phyloP scores from a whole-genome alignment of 2,329 filamentous ascomycete genomes.

The Nigrospora sphaerica region DNA sequence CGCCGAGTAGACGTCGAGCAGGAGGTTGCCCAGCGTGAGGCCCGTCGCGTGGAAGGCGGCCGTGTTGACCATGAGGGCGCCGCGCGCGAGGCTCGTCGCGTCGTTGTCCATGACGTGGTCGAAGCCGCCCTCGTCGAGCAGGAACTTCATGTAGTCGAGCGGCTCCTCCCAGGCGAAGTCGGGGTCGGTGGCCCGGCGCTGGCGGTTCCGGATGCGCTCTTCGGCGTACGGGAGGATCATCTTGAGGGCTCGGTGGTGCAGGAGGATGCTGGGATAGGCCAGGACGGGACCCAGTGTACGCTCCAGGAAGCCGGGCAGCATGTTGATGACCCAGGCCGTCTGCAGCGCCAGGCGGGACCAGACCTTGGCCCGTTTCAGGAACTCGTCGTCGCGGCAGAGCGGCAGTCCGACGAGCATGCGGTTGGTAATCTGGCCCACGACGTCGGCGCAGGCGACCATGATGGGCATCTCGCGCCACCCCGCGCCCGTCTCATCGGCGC shows the following conservation, averaged over 20 bases:
- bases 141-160: not conserved
- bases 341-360: not conserved
- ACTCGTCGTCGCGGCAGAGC: not conserved
- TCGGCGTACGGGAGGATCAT: not conserved
- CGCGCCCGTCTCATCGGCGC: not conserved
- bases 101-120: not conserved
- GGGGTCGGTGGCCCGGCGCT: not conserved
- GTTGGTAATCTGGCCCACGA: not conserved
- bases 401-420: not conserved
- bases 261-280: not conserved
- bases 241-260: not conserved
- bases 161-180: not conserved
- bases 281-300: not conserved
- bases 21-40: not conserved
- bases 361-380: not conserved
- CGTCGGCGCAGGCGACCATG: not conserved
- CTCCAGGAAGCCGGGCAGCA: not conserved
- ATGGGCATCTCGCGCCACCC: not conserved
- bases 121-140: not conserved
- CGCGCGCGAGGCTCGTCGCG: not conserved
- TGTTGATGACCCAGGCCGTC: not conserved
- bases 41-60: not conserved
- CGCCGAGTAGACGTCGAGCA: not conserved
- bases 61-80: not conserved
- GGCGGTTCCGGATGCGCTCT: not conserved